phyloP scores from a whole-genome alignment of 2,329 filamentous ascomycete genomes.

The Catunica adiposa region DNA sequence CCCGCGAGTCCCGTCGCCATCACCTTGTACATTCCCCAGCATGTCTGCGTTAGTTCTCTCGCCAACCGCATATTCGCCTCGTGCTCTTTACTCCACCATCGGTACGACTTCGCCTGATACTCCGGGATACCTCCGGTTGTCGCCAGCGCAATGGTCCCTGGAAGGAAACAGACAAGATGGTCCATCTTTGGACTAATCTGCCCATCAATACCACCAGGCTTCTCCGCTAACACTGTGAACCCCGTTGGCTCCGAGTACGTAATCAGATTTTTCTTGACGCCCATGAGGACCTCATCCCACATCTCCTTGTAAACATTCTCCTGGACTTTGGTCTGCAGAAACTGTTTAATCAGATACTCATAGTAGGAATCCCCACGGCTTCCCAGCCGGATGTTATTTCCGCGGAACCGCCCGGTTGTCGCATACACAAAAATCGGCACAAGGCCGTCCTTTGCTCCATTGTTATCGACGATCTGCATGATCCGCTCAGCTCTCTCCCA shows the following conservation, averaged over 20 bases:
- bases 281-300: constrained; percentile 75
- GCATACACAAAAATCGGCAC: constrained; percentile 85
- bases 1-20: constrained; percentile 83
- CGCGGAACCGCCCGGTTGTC: constrained; percentile 60
- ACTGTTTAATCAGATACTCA: constrained; percentile 97
- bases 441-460: constrained; percentile 62
- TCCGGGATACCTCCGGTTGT: constrained; percentile 67
- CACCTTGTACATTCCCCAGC: constrained; percentile 91
- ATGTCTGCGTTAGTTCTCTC: constrained; percentile 84
- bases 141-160: constrained; percentile 81
- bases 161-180: constrained; percentile 93
- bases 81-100: constrained; percentile 59
- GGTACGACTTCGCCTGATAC: constrained; percentile 52
- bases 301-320: constrained; percentile 78
- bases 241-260: constrained; percentile 69
- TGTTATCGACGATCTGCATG: constrained; percentile 78
- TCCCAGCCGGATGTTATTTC: constrained; percentile 74
- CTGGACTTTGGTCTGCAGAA: constrained; percentile 75
- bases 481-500: constrained; percentile 87
- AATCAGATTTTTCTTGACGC: constrained; percentile 80
- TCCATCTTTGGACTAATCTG: constrained; percentile 82
- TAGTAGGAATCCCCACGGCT: constrained; percentile 96
- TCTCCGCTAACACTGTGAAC: constrained; percentile 81
- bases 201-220: constrained; percentile 53
- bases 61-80: constrained; percentile 80